Evolutionary conservation across 768 basidiomycete species (phyloP).

Genomic region (Ramaria rubella): DNA sequence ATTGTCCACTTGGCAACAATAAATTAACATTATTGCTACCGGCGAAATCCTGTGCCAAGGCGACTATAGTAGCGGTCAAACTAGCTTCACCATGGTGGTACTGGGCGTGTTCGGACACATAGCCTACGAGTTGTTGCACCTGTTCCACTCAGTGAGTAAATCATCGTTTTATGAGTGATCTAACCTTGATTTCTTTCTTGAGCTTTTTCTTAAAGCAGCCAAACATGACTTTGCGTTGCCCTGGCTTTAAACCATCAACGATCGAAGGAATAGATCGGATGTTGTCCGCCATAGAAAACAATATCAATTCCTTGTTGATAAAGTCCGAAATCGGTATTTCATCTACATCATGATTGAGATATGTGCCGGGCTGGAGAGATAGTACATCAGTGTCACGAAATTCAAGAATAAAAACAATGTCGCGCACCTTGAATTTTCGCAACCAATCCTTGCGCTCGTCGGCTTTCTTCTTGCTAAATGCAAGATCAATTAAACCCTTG

Average conservation of each 20-base stretch:
- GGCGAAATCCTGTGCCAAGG: constrained; percentile 88
- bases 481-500: constrained; percentile 86
- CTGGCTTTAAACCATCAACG: constrained; percentile 92
- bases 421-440: constrained; percentile 76
- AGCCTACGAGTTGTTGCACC: constrained; percentile 95
- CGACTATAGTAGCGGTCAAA: constrained; percentile 85
- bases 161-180: background rate
- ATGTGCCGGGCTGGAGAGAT: constrained; percentile 76
- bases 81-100: constrained; percentile 96
- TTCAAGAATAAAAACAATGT: too few species aligned
- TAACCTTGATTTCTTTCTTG: constrained; percentile 84
- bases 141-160: constrained; percentile 20
- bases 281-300: constrained; percentile 99
- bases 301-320: constrained; percentile 94
- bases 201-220: constrained; percentile 93
- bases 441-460: constrained; percentile 99
- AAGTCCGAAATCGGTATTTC: constrained; percentile 90
- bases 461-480: constrained; percentile 99
- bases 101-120: constrained; percentile 86
- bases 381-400: background rate
- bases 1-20: constrained; percentile 85
- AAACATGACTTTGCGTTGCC: constrained; percentile 95
- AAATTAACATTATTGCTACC: constrained; percentile 95
- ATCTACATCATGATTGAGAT: constrained; percentile 78
- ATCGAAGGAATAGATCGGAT: constrained; percentile 95